Base-by-base conservation (phyloP, 2,329 filamentous ascomycete genomes). In the Penicillium sp. region DNA sequence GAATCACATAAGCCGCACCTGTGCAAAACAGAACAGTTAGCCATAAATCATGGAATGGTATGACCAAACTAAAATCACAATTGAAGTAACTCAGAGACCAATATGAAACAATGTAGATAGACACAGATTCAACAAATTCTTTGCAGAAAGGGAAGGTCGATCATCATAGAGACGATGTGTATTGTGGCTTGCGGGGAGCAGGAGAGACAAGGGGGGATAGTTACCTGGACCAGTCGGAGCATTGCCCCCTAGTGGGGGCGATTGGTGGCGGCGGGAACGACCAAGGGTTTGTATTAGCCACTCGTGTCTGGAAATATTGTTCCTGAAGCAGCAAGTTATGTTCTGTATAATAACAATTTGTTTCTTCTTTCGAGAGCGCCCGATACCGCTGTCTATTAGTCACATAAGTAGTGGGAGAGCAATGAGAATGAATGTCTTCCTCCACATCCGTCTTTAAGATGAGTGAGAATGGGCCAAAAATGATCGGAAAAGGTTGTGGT, bases 91-190 rank as follows among this genome's bases (percentile, higher is more conserved):
- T 54, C 52, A 54, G 52, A 53, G 52, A 54, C 52, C 52, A 54
- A 42, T 53, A 46, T 43, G 49, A 54, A 54, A 54, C 46, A 54
- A 53, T 54, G 52, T 53, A 54, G 52, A 54, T 53, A 28, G 52
- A 53, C 52, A 37, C 41, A 29, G 39, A 47, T 43, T 54, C 52
- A 46, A 54, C 52, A 54, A 45, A 46, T 46, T 41, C 34, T 43
- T 54, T 54, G 52, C 52, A 52, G 52, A 54, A 54, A 54, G 52
- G 52, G 52, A 54, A 52, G 52, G 52, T 54, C 52, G 22, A 49
- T 54, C 52, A 54, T 54, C 52, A 54, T 38, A 41, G 49, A 43
- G 42, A 51, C 39, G 44, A 12, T 38, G 19, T 24, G 15, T 38
- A 22, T 24, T 33, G 21, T 17, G 17, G n/a, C 1, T 15, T 34